These are phyloP conservation scores for Alternaria hordeiaustralica DNA, from an alignment of 2,329 filamentous ascomycete genomes.

Conservation along the genomic window DNA sequence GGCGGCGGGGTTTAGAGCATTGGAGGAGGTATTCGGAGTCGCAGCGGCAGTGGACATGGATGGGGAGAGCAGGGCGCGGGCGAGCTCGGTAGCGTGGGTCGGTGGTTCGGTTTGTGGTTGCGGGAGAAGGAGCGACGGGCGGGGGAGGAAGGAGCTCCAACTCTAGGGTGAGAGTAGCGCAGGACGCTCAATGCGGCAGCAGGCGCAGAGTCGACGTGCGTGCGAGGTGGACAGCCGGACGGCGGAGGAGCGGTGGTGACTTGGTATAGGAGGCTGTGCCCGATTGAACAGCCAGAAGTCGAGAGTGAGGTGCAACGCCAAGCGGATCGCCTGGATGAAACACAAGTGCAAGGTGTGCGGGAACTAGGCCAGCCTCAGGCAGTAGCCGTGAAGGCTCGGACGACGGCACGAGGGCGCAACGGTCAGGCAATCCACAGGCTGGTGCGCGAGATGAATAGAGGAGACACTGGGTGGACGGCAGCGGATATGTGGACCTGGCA, in stretches of 20 bases:
- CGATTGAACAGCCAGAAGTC: constrained; percentile 25
- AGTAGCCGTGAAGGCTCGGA: constrained; percentile 15
- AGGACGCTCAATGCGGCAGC: constrained; percentile 32
- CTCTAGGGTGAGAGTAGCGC: constrained; percentile 29
- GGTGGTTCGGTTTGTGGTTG: constrained; percentile 11
- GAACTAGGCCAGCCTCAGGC: constrained; percentile 25
- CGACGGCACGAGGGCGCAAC: constrained; percentile 1
- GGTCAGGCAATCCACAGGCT: background rate
- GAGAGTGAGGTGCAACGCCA: constrained; percentile 26
- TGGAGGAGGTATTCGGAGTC: constrained; percentile 39
- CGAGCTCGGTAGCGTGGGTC: constrained; percentile 17
- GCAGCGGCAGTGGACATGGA: constrained; percentile 45
- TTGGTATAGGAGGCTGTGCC: constrained; percentile 28
- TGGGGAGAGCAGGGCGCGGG: constrained; percentile 24
- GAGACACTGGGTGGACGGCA: background rate
- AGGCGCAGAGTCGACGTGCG: constrained; percentile 16
- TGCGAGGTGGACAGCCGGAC: constrained; percentile 22
- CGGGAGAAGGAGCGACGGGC: constrained; percentile 24
- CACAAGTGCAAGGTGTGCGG: constrained; percentile 20
- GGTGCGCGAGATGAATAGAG: background rate
- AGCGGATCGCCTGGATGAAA: constrained; percentile 33
- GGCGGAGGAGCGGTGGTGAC: constrained; percentile 25
- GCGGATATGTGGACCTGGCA: background rate
- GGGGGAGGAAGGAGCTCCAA: constrained; percentile 22
- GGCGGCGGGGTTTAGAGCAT: constrained; percentile 45